Conservation (phyloP, 1,284 basidiomycete genomes). For the Xerocomus cyaneibrunnescens region DNA sequence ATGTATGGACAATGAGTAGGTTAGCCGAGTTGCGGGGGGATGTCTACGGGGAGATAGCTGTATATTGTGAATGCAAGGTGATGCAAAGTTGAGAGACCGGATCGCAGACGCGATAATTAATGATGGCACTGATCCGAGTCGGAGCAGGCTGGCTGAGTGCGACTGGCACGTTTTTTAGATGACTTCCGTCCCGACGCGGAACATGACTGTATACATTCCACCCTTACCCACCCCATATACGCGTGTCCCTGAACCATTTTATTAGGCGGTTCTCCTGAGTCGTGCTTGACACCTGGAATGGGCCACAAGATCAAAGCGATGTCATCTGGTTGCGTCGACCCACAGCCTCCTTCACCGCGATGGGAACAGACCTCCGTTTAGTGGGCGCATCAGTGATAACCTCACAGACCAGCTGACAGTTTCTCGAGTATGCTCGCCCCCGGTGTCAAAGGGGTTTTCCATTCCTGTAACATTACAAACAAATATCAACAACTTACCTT, state of each 20-base stretch:
- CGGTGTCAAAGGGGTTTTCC: slow-evolving; percentile 10
- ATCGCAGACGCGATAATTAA: background rate
- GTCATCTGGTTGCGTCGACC: no score
- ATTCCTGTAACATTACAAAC: slow-evolving; percentile 18
- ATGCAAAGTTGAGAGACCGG: background rate
- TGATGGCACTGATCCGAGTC: slow-evolving; percentile 9
- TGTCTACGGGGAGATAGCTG: no score
- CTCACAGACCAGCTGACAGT: no score
- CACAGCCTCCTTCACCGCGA: no score
- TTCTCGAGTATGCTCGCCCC: no score
- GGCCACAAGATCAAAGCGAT: no score
- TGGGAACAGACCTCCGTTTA: no score
- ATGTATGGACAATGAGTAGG: slow-evolving; percentile 7
- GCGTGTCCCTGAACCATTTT: no score
- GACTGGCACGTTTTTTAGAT: background rate
- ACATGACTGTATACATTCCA: background rate
- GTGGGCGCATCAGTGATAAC: no score
- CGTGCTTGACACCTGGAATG: no score
- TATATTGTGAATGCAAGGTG: background rate
- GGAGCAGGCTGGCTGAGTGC: background rate
- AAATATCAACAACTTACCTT: slow-evolving; percentile 12
- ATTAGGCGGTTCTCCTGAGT: no score
- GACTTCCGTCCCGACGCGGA: slow-evolving; percentile 2
- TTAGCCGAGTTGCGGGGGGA: background rate
- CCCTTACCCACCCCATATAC: no score